phyloP scores from a whole-genome alignment of 2,329 filamentous ascomycete species.

The Lojkania enalia region DNA sequence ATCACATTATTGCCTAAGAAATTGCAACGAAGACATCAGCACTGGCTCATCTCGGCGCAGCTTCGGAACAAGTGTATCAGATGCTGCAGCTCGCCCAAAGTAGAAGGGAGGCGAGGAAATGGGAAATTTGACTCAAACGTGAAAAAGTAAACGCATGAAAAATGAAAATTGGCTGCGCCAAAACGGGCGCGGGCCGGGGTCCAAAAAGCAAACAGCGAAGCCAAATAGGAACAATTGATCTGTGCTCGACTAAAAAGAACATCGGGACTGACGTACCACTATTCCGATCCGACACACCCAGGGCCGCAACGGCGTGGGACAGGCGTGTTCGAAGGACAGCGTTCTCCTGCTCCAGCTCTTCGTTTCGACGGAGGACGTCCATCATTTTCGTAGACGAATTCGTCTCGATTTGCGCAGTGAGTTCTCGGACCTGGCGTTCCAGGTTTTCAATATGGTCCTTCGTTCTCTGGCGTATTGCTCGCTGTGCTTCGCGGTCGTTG shows the following conservation, averaged over 20 bases:
- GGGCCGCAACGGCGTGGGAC: slow-evolving; percentile 47
- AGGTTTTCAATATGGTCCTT: slow-evolving; percentile 62
- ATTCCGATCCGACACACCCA: slow-evolving; percentile 41
- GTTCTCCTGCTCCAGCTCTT: slow-evolving; percentile 59
- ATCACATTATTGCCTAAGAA: slow-evolving; percentile 24
- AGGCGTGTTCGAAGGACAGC: slow-evolving; percentile 56
- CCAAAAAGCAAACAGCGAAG: slow-evolving; percentile 33
- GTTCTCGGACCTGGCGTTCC: slow-evolving; percentile 58
- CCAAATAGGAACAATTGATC: slow-evolving; percentile 28
- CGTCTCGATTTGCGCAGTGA: slow-evolving; percentile 53
- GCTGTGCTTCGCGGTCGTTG: slow-evolving; percentile 63
- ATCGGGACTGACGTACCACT: slow-evolving; percentile 39
- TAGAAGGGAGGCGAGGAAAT: slow-evolving; percentile 17
- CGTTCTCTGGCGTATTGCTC: slow-evolving; percentile 61
- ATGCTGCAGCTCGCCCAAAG: slow-evolving; percentile 31
- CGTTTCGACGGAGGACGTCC: slow-evolving; percentile 57
- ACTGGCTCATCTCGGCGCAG: slow-evolving; percentile 1
- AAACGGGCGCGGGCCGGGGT: slow-evolving; percentile 30
- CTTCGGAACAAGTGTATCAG: slow-evolving; percentile 22
- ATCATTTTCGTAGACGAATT: slow-evolving; percentile 52
- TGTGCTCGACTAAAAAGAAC: slow-evolving; percentile 23
- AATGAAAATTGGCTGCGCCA: slow-evolving; percentile 24
- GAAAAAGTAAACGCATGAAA: slow-evolving; percentile 20
- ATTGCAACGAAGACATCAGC: slow-evolving; percentile 14
- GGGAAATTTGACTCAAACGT: slow-evolving; percentile 13